Percentiles rank a stretch among this genome's conserved stretches.
phyloP scores from a whole-genome alignment of 2,329 filamentous ascomycete species.

The Lecanicillium sp. region DNA sequence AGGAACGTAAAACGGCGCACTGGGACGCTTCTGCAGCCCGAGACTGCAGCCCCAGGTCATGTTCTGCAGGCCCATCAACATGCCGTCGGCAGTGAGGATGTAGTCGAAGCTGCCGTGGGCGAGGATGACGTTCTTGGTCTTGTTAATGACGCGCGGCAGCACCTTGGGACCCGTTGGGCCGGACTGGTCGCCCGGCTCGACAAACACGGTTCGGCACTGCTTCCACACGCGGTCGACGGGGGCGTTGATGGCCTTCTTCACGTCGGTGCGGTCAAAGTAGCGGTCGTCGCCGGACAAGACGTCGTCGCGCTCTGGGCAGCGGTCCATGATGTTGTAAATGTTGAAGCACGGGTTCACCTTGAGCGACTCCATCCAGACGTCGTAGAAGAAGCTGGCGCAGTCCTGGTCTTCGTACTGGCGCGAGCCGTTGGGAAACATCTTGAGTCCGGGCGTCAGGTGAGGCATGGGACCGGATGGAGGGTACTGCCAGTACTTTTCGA shows the following conservation, averaged over 20 bases:
- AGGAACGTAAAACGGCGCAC: slow-evolving; percentile 60
- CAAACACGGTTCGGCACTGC: slow-evolving; percentile 42
- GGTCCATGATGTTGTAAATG: slow-evolving; percentile 63
- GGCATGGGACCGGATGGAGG: slow-evolving; percentile 58
- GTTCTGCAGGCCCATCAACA: slow-evolving; percentile 66
- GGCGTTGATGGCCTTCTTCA: slow-evolving; percentile 60
- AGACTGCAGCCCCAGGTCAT: slow-evolving; percentile 69
- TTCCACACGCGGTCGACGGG: slow-evolving; percentile 40
- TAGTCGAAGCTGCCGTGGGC: slow-evolving; percentile 65
- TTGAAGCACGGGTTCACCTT: slow-evolving; percentile 71
- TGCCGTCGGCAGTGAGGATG: slow-evolving; percentile 59
- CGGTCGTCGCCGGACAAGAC: slow-evolving; percentile 64
- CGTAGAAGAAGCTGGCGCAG: slow-evolving; percentile 48
- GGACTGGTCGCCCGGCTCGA: slow-evolving; percentile 39
- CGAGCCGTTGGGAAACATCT: slow-evolving; percentile 19
- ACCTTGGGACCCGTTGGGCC: slow-evolving; percentile 34
- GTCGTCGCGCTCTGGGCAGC: slow-evolving; percentile 63
- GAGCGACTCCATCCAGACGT: slow-evolving; percentile 44
- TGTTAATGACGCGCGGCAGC: slow-evolving; percentile 65
- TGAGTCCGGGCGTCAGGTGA: slow-evolving; percentile 31
- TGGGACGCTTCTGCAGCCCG: slow-evolving; percentile 57
- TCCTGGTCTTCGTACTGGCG: slow-evolving; percentile 25
- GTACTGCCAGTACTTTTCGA: slow-evolving; percentile 55
- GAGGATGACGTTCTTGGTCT: slow-evolving; percentile 64
- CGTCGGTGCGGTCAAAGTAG: slow-evolving; percentile 64